These are phyloP conservation scores for Marasmius oreades DNA, from an alignment of 1,284 basidiomycete genomes.

Conservation along the genomic window DNA sequence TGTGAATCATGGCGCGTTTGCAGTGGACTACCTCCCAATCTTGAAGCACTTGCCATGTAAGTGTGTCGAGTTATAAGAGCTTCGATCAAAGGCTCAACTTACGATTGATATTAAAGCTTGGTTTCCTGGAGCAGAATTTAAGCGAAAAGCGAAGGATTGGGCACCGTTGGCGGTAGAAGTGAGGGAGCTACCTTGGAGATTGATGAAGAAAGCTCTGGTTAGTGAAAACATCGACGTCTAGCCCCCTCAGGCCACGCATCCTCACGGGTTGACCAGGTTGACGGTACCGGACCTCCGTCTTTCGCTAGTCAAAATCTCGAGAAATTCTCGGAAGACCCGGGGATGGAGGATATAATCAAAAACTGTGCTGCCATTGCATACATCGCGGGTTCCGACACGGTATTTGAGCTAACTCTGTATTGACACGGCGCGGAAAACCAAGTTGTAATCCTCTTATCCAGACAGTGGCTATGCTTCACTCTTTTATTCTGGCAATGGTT, in stretches of 20 bases:
- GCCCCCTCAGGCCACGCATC: neutral
- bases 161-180: neutral
- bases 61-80: neutral
- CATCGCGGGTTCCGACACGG: conserved; percentile 2
- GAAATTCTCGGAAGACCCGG: neutral
- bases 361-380: neutral
- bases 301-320: conserved; percentile 1
- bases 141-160: conserved; percentile 2
- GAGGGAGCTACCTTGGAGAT: conserved; percentile 4
- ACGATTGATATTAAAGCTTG: conserved; percentile 8
- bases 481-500: conserved; percentile 4
- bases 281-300: neutral
- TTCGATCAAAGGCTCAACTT: conserved; percentile 12
- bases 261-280: neutral
- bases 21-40: conserved; percentile 27
- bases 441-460: neutral
- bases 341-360: neutral
- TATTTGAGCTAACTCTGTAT: neutral
- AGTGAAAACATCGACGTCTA: neutral
- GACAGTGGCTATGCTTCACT: neutral
- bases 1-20: conserved; percentile 23
- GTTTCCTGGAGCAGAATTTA: conserved; percentile 6
- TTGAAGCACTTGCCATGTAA: conserved; percentile 20
- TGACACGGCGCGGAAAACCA: neutral
- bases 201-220: neutral